Conservation (phyloP, 441 rosid species). For the Sinapis alba region DNA sequence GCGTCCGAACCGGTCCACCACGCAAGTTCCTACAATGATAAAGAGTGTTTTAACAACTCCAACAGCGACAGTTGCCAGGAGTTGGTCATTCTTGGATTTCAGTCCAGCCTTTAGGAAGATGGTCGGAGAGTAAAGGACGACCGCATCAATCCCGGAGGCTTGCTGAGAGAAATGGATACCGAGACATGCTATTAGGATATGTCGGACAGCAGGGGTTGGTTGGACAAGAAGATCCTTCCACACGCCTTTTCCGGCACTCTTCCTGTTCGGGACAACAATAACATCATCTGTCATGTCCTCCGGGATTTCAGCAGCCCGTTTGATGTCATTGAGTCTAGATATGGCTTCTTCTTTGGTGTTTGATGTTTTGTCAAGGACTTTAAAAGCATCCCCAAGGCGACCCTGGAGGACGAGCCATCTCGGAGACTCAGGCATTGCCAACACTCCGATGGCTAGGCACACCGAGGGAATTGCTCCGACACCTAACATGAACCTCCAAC, state of each 20-base stretch:
- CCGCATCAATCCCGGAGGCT: constrained; percentile 45
- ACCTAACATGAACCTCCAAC: constrained; percentile 88
- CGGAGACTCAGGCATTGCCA: no score
- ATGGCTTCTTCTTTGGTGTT: no score
- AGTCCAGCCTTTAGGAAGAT: constrained; percentile 76
- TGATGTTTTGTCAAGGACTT: no score
- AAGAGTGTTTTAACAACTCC: constrained; percentile 65
- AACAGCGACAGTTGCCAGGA: constrained; percentile 75
- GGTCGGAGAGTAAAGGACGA: constrained; percentile 62
- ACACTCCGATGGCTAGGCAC: no score
- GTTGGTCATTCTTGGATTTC: no score
- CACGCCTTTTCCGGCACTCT: constrained; percentile 55
- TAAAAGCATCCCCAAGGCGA: no score
- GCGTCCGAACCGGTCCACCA: constrained; percentile 67
- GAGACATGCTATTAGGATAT: constrained; percentile 57
- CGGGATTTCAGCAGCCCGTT: no score
- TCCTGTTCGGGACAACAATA: no score
- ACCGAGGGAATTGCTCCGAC: no score
- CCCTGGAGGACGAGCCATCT: no score
- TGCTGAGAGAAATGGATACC: constrained; percentile 83
- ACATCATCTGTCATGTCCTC: no score
- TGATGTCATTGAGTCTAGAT: no score
- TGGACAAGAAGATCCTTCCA: constrained; percentile 64
- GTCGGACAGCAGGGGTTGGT: constrained; percentile 69
- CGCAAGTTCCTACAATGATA: constrained; percentile 65